Percentiles rank a stretch among this genome's conserved stretches.
phyloP scores from a whole-genome alignment of 306 rosid species.

The Ceratonia siliqua region DNA sequence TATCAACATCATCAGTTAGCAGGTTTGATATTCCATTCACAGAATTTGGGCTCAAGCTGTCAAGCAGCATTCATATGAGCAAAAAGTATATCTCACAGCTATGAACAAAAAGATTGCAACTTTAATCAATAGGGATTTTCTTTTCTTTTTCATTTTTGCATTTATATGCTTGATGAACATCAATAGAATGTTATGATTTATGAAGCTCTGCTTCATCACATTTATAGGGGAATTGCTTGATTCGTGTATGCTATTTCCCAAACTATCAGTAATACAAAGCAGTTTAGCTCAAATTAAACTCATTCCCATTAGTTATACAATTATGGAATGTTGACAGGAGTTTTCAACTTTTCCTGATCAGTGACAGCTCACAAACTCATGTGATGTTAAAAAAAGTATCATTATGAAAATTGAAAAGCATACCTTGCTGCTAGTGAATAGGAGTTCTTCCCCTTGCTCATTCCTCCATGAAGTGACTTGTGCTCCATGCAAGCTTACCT shows the following conservation, averaged over 20 bases:
- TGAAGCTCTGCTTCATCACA: not conserved
- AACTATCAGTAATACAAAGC: not conserved
- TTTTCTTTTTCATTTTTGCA: not conserved
- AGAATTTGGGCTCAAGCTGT: not conserved
- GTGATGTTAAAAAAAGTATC: not conserved
- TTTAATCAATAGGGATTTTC: slow-evolving; percentile 2
- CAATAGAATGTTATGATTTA: not conserved
- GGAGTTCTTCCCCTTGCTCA: slow-evolving; percentile 86
- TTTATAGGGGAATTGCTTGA: slow-evolving; percentile 12
- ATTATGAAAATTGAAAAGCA: not conserved
- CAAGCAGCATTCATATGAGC: not conserved
- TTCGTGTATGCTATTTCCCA: not conserved
- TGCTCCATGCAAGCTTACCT: slow-evolving; percentile 93
- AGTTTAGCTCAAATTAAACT: slow-evolving; percentile 15
- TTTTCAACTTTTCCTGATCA: slow-evolving; percentile 24
- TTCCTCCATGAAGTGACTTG: slow-evolving; percentile 92
- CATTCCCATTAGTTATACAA: not conserved
- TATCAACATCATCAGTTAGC: not conserved
- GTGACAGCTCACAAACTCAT: slow-evolving; percentile 9
- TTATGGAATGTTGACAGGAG: slow-evolving; percentile 20
- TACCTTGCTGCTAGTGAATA: slow-evolving; percentile 92
- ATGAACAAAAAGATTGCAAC: not conserved
- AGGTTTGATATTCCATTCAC: slow-evolving; percentile 3
- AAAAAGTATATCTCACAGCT: not conserved
- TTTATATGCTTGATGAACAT: slow-evolving; percentile 3